Conservation (phyloP, 192 early-diverging fungal genomes). For the Helicostylum pulchrum region DNA sequence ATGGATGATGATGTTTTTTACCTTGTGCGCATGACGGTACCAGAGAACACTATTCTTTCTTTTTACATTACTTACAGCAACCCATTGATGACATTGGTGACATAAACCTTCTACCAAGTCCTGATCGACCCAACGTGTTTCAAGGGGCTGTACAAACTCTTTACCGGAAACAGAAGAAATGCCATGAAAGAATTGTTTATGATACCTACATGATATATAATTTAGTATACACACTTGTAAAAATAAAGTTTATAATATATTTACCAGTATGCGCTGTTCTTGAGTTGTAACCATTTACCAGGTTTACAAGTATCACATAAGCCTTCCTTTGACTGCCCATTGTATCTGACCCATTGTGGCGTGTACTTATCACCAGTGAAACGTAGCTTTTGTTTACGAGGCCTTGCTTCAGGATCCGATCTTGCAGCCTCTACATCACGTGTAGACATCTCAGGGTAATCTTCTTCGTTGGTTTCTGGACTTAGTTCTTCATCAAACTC, state of each 20-base stretch:
- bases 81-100: constrained; percentile 82
- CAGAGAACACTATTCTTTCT: constrained; percentile 75
- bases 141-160: constrained; percentile 68
- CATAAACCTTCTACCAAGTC: constrained; percentile 77
- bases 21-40: constrained; percentile 84
- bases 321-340: constrained; percentile 74
- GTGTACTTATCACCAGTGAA: constrained; percentile 77
- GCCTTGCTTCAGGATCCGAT: constrained; percentile 49
- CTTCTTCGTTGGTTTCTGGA: constrained; percentile 17
- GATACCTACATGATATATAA: constrained; percentile 52
- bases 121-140: constrained; percentile 64
- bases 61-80: constrained; percentile 73
- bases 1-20: constrained; percentile 15
- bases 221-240: not conserved
- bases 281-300: constrained; percentile 84
- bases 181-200: constrained; percentile 85
- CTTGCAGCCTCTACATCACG: constrained; percentile 43
- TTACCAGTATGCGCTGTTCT: constrained; percentile 85
- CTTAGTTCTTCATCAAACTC: constrained; percentile 18
- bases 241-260: not conserved
- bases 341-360: constrained; percentile 77
- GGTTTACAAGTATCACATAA: constrained; percentile 80
- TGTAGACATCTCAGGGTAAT: constrained; percentile 31
- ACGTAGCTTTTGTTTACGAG: constrained; percentile 69
- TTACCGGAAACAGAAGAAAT: constrained; percentile 83